Base-by-base conservation (phyloP, 306 rosid genomes). In the Vigna trinervia region DNA sequence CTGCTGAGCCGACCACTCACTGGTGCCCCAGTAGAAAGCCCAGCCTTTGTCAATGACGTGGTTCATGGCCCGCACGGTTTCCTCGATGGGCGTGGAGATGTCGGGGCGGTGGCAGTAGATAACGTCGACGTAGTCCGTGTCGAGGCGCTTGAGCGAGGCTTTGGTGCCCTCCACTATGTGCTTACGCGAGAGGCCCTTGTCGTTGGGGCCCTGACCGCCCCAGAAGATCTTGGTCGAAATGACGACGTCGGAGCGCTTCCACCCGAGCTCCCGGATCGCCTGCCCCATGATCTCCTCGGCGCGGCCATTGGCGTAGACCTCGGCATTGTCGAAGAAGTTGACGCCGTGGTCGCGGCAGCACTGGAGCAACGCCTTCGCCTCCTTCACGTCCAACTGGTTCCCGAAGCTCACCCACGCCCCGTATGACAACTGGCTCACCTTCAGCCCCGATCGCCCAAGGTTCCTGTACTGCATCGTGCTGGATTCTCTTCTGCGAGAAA, bases 271-370 rank as follows among this genome's bases (percentile, higher is more conserved):
- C 0, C 97, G 89, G 11, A 96, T 88, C 28, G 99, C 96, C 57
- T 96, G 99, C 0, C 99, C 99, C 99, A 96, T 96, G 87, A 96
- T 96, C 85, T 96, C 99, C 78, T 96, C 99, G 1, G 99, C 98
- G 0, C 99, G 83, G 15, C 99, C 99, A 53, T 89, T 91, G 19
- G 99, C 99, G 85, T 92, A 96, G 68, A 96, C 96, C 82, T 96
- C 99, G 15, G 99, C 99, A 86, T 96, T 96, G 90, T 96, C 99
- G 92, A 96, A 96, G 96, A 96, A 96, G 80, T 96, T 96, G 10
- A 96, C 99, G 74, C 99, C 99, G 78, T 85, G 54, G 70, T 96
- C 97, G 11, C 97, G 92, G 85, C 99, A 96, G 62, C 96, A 91
- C 56, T 96, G 98, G 30, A 96, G 89, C 8, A 96, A 88, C 4